Evolutionary conservation across 345 rosid species (phyloP), one percentile per base, ranked within the genome.

Genomic region (Citropsis articulata): DNA sequence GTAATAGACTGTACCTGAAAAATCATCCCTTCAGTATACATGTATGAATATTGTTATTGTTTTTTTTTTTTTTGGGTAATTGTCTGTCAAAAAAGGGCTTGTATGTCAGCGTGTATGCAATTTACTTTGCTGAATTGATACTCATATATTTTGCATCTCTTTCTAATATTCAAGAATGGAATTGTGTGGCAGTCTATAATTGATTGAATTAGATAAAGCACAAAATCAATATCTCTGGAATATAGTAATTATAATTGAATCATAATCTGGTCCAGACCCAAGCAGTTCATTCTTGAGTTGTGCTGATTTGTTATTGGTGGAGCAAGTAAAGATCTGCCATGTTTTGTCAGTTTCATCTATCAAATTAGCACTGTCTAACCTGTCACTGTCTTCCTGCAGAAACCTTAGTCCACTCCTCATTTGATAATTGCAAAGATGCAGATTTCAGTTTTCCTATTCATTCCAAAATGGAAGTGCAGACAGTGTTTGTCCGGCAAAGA

Each of bases 401-500:
- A 69, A 77, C 75, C 35, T 77, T 77, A 62, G 75, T 77, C 53
- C 80, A 77, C 61, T 77, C 80, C 28, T 69, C 80, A 42, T 77
- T 69, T 35, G 75, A 77, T 40, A 62, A 7, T 48, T 69, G 75
- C 48, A 60, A 70, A 30, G 69, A 70, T 42, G 75, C 62, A 25
- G 75, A 69, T 59, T 77, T 70, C 75, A 70, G 80, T 45, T 77
- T 77, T 24, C 31, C 75, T 42, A 70, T 77, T 31, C 61, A n/a
- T 27, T 77, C 80, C 21, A 60, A 77, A 77, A 77, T 77, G 80
- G 68, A 77, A 77, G 73, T 69, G 66, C 80, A 59, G 59, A 77
- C 74, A 5, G 80, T 77, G 25, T 69, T 77, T 40, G 80, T 69
- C 22, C 38, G 80, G 28, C 73, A 77, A 57, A 77, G 80, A 77